Evolutionary conservation across 1,139 yeast genomes (phyloP), one percentile per base, ranked within the genome.

Genomic region (Wickerhamomyces sp.): DNA sequence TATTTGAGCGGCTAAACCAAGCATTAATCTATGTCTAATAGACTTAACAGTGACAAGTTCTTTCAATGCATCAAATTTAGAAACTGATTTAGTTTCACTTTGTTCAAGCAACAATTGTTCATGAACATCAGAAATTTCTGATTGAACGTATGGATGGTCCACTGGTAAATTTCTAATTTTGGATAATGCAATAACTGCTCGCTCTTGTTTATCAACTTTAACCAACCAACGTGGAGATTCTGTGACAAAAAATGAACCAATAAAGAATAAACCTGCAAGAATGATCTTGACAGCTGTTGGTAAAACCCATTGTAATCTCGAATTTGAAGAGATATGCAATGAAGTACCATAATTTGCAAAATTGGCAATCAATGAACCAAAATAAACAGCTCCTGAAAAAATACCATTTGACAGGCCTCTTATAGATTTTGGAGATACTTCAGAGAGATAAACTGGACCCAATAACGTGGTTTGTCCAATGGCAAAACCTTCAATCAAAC

Each of bases 201-300:
- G 80, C 19, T 79, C 85, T 79, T 82, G 75, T 46, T 72, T 59
- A 41, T 74, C 83, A 44, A 72, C 71, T 42, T 72, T 68, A 31
- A 79, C 78, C 56, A 68, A 64, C 78, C 75, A 76, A 61, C 87
- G 76, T 54, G 79, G 84, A 33, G 76, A 71, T 52, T 70, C 85
- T 16, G 77, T 81, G 52, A 68, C 59, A 45, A 64, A 62, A 48
- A 72, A 61, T 33, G 68, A 55, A 18, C 74, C 72, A n/a, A 60
- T n/a, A 30, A 69, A 50, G 42, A 75, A 56, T 12, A 69, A 21
- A 16, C 68, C 46, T 32, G 75, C 80, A n/a, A 78, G 78, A 25
- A 75, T 49, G 43, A 72, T 62, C 55, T 75, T 78, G 16, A 73
- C 65, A 24, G 79, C 67, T 36, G 48, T 35, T 41, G 41, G 52